Evolutionary conservation across 345 rosid genomes (phyloP), one percentile per base, ranked within the genome.

Genomic region (Syzygium jambos): DNA sequence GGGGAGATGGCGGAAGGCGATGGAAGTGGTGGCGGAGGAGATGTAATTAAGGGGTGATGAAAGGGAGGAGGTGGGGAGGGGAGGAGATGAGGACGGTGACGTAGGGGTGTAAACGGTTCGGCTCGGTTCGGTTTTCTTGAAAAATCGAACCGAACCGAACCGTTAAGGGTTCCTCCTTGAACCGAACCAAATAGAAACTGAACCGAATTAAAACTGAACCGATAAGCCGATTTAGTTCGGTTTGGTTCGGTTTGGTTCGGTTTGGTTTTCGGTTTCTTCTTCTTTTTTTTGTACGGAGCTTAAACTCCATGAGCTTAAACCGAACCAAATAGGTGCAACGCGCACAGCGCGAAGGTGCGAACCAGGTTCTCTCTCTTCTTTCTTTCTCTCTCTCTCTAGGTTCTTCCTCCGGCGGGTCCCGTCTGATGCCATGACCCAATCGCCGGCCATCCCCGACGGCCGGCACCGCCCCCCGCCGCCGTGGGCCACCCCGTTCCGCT

Each of bases 1-100:
- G n/a, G 87, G 90, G 27, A 90, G 92, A 52, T 63, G 88, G 87
- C 83, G 92, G 91, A 92, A 88, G 29, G 86, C 19, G 84, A 89
- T 89, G 49, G 88, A 86, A 5, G 90, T 82, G 52, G 43, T 2
- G 87, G 89, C 29, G 46, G 83, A 30, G n/a, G 89, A 53, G 6
- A 88, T 38, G 57, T 87, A n/a, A n/a, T n/a, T n/a, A 85, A 30
- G 87, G 65, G 63, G 59, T 9, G 52, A 52, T 27, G 51, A 84
- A 57, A 30, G 53, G 27, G 73, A 52, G 30, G 51, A 57, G 13
- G 82, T n/a, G 41, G 57, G 86, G 87, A 17, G 88, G 88, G 15
- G 85, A 49, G 51, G 86, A 51, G 83, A 85, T 63, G 82, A 88
- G 65, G 78, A 89, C 46, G 87, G 61, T n/a, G n/a, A n/a, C n/a